Base-by-base conservation (phyloP, 2,329 filamentous ascomycete genomes). In the Parastagonospora avenae region DNA sequence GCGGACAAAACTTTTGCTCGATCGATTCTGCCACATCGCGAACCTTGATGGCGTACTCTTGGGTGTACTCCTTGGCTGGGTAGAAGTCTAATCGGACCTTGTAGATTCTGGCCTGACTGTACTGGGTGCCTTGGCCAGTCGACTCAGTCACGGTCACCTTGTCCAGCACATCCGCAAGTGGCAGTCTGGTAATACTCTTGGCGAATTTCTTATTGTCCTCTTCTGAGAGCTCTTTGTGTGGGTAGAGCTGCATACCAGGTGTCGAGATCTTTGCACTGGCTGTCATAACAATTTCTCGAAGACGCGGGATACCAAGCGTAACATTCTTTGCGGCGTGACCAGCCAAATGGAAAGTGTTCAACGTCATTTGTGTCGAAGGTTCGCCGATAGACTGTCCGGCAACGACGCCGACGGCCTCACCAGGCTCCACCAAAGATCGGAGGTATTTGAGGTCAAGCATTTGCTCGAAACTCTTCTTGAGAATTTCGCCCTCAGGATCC, bases 261-360 rank as follows among this genome's bases (percentile, higher is more conserved):
- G 94, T 99, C 33, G 91, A 90, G 56, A 97, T 97, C 39, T 88
- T 84, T 44, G 87, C 84, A 70, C 90, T 94, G 24, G 94, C 94
- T 42, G 94, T 97, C 94, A 99, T 99, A 60, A 99, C 84, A 65
- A 99, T 97, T 82, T 99, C 94, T 78, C 94, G 85, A 15, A 99
- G 83, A 77, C 94, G 91, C 52, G 94, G 94, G 70, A 99, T 97
- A 90, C 94, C 94, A 15, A 97, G 84, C 0, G 94, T 99, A 70
- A 99, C 95, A 83, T 99, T 99, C 82, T 97, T 97, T 28, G 94
- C 89, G 15, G 94, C 92, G 80, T 97, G 93, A 69, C 94, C 94
- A 74, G 94, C 94, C 84, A 99, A 90, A 83, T 99, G 94, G 85
- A 99, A 99, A 27, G 95, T 99, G 77, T 99, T 99, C 48, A 99